A percentile compares a stretch with the other conserved stretches of the same genome.
phyloP scores from a whole-genome alignment of 345 rosid genomes.

The Salix viminalis region DNA sequence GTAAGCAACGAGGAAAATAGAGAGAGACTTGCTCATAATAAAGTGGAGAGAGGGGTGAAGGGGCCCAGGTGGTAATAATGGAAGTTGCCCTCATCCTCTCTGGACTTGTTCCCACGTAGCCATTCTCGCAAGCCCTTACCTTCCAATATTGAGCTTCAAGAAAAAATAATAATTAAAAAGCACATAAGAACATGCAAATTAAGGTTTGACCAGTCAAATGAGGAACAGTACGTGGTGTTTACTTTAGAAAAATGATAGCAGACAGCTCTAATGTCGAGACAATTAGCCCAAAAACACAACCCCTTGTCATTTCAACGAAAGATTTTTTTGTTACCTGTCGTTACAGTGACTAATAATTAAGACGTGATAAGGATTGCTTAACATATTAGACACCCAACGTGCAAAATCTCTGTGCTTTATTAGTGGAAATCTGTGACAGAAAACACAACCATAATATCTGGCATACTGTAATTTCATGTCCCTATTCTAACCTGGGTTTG shows the following conservation, averaged over 20 bases:
- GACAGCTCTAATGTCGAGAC: neutral
- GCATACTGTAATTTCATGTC: neutral
- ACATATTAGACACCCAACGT: neutral
- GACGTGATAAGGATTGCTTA: no score
- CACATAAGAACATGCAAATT: neutral
- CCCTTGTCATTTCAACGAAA: neutral
- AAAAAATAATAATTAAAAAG: neutral
- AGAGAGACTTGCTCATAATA: constrained; percentile 4
- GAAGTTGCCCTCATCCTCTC: constrained; percentile 51
- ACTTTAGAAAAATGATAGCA: neutral
- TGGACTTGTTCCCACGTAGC: constrained; percentile 29
- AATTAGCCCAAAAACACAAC: neutral
- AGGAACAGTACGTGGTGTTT: neutral
- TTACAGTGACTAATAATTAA: neutral
- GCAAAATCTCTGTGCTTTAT: neutral
- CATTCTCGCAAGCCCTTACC: neutral
- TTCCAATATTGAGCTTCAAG: constrained; percentile 2
- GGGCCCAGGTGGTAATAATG: constrained; percentile 33
- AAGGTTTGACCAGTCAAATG: neutral
- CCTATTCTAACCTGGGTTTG: neutral
- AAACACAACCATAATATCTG: neutral
- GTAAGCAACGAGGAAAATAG: constrained; percentile 13
- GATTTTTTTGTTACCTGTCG: neutral
- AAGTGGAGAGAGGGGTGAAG: constrained; percentile 8
- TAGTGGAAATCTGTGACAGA: constrained; percentile 3